Percentiles rank a stretch among this genome's conserved stretches.
phyloP scores from a whole-genome alignment of 495 filamentous ascomycete species.

The Venustampulla echinocandica region DNA sequence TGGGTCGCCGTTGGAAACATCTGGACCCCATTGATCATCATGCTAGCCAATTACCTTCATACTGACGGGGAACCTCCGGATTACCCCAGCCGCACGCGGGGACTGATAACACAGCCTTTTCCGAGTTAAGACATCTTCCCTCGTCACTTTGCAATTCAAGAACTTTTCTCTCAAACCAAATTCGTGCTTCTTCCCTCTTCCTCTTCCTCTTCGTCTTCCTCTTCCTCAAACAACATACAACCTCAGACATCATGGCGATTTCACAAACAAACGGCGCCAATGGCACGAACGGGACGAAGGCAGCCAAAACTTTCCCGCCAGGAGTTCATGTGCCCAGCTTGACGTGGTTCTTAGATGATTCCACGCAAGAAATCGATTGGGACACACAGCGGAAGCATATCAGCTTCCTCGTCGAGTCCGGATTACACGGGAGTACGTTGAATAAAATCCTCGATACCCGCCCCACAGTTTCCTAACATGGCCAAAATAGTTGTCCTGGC shows the following conservation, averaged over 20 bases:
- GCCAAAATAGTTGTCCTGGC: constrained; percentile 30
- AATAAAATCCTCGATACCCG: background rate
- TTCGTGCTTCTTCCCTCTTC: background rate
- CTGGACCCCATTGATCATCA: too few relatives aligned
- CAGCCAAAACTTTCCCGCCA: constrained; percentile 23
- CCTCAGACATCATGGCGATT: background rate
- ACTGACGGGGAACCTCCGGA: too few relatives aligned
- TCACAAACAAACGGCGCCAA: background rate
- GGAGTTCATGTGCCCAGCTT: constrained; percentile 35
- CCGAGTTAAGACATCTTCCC: too few relatives aligned
- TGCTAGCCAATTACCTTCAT: too few relatives aligned
- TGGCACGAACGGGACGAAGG: constrained; percentile 10
- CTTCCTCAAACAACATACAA: background rate
- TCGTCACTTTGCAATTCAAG: too few relatives aligned
- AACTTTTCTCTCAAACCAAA: constrained; percentile 1
- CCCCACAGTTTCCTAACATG: background rate
- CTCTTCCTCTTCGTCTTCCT: background rate
- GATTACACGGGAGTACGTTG: constrained; percentile 25
- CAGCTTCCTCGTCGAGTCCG: constrained; percentile 26
- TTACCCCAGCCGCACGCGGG: too few relatives aligned
- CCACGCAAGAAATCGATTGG: constrained; percentile 34
- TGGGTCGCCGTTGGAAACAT: too few relatives aligned
- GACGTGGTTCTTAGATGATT: constrained; percentile 29
- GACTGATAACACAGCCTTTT: too few relatives aligned
- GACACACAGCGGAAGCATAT: constrained; percentile 32